Percentiles rank a stretch among this genome's conserved stretches.
phyloP scores from a whole-genome alignment of 1,284 basidiomycete species.

The Ceratobasidium sp. region DNA sequence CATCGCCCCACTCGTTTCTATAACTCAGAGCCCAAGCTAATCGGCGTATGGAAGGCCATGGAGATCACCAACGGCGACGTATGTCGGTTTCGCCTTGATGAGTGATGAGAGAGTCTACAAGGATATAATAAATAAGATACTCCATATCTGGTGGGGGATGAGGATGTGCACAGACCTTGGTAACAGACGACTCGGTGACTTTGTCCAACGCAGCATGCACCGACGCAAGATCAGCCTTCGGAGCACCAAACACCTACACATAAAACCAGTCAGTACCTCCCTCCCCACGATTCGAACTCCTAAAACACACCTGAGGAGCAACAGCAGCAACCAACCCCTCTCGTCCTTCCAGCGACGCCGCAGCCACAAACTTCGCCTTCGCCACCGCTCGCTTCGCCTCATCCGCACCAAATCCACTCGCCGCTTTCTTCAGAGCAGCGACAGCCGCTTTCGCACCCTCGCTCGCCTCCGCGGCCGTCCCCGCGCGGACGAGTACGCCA shows the following conservation, averaged over 20 bases:
- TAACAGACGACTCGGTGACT: slow-evolving; percentile 71
- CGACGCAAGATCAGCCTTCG: too few species aligned
- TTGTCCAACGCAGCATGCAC: slow-evolving; percentile 75
- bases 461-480: slow-evolving; percentile 71
- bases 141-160: too few species aligned
- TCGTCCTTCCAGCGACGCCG: slow-evolving; percentile 75
- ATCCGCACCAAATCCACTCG: slow-evolving; percentile 77
- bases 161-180: slow-evolving; percentile 66
- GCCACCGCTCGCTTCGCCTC: slow-evolving; percentile 84
- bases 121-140: too few species aligned
- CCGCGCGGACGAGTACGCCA: slow-evolving; percentile 80
- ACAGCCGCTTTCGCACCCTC: too few species aligned
- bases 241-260: slow-evolving; percentile 71
- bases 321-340: slow-evolving; percentile 76
- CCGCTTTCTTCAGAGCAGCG: too few species aligned
- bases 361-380: slow-evolving; percentile 89
- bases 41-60: too few species aligned
- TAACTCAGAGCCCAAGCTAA: too few species aligned
- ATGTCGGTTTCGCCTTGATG: too few species aligned
- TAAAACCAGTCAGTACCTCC: slow-evolving; percentile 36
- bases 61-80: too few species aligned
- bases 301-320: slow-evolving; percentile 75
- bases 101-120: too few species aligned
- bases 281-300: slow-evolving; percentile 45
- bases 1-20: too few species aligned